Conservation (phyloP, 495 filamentous ascomycete species). For the Aspergillus sclerotioniger region DNA sequence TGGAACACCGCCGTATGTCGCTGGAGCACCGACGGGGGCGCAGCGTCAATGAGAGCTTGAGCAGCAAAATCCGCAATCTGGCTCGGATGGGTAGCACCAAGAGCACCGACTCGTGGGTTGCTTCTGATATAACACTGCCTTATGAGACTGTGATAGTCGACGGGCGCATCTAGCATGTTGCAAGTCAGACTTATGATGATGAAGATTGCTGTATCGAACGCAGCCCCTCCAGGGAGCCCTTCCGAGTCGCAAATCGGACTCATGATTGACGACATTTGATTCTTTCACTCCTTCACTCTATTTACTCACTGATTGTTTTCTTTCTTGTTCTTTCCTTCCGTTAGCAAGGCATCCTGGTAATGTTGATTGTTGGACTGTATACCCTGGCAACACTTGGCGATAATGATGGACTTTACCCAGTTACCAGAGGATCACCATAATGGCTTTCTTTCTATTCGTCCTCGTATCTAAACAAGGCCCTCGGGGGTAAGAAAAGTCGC, state of each 20-base stretch:
- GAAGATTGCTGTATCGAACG: too few relatives aligned
- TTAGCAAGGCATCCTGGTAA: not conserved
- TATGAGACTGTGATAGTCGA: constrained; percentile 36
- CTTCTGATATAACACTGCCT: constrained; percentile 26
- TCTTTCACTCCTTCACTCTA: not conserved
- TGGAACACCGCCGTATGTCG: constrained; percentile 38
- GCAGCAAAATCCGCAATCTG: constrained; percentile 61
- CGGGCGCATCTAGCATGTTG: constrained; percentile 18
- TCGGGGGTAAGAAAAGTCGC: constrained; percentile 16
- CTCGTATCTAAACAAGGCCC: constrained; percentile 16
- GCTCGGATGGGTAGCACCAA: constrained; percentile 71
- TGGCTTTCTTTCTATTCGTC: constrained; percentile 2
- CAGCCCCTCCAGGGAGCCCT: too few relatives aligned
- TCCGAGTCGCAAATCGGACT: too few relatives aligned
- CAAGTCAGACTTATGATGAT: too few relatives aligned
- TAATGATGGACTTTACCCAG: not conserved
- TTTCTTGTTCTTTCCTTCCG: constrained; percentile 4
- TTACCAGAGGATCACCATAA: not conserved
- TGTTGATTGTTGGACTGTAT: not conserved
- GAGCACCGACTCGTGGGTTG: constrained; percentile 36
- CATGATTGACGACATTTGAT: constrained; percentile 14
- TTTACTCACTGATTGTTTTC: constrained; percentile 5
- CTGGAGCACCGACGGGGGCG: constrained; percentile 63
- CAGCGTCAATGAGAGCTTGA: constrained; percentile 65
- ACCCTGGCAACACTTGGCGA: not conserved